Conservation (phyloP, 1,284 basidiomycete genomes). For the Cerioporus squamosus region DNA sequence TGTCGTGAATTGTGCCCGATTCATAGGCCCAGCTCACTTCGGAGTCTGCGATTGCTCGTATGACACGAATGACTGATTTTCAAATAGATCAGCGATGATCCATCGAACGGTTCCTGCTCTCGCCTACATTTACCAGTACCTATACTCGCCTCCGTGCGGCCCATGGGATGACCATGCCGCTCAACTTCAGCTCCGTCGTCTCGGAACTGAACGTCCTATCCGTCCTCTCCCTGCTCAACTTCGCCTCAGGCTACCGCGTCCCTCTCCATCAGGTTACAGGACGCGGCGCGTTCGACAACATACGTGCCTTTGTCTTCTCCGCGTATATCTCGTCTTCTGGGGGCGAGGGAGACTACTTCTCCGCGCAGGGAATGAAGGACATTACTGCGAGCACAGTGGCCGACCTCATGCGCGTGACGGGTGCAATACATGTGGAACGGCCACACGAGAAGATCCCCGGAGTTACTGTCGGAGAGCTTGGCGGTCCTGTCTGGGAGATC, state of each 20-base stretch:
- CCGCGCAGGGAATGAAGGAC: conserved; percentile 65
- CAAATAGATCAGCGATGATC: conserved; percentile 56
- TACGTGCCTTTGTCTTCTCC: conserved; percentile 72
- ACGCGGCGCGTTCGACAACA: conserved; percentile 81
- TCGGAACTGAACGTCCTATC: conserved; percentile 78
- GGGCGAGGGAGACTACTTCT: conserved; percentile 56
- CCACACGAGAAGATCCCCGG: conserved; percentile 73
- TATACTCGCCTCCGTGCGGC: conserved; percentile 63
- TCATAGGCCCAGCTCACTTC: not conserved
- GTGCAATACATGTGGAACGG: conserved; percentile 66
- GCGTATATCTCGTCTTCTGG: conserved; percentile 69
- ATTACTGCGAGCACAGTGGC: conserved; percentile 65
- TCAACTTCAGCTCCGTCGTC: conserved; percentile 71
- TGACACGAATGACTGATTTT: not conserved
- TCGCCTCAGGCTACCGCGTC: conserved; percentile 77
- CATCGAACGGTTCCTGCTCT: conserved; percentile 65
- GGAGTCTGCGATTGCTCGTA: not conserved
- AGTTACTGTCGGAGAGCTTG: conserved; percentile 74
- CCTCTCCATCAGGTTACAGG: conserved; percentile 71
- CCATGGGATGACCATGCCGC: conserved; percentile 76
- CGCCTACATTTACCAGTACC: conserved; percentile 63
- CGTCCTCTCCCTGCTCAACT: conserved; percentile 77
- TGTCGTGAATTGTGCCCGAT: not conserved
- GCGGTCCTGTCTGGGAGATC: conserved; percentile 75
- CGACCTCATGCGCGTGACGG: conserved; percentile 65